Evolutionary conservation across 1,139 yeast genomes (phyloP).

Genomic region (Wickerhamiella pararugosa): DNA sequence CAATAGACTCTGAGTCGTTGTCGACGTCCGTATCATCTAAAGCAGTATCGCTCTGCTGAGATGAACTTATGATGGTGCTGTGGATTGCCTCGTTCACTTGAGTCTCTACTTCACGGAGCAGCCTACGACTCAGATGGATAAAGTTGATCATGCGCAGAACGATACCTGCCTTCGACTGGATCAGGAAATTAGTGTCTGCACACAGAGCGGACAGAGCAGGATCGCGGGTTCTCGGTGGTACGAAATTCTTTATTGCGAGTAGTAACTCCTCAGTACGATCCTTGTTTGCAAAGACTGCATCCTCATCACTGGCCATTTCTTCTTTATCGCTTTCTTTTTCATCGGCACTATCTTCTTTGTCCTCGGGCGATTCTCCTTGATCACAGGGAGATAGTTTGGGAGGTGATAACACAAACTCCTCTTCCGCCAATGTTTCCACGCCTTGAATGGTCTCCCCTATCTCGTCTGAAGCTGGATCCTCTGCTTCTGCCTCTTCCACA

Average conservation of each 20-base stretch:
- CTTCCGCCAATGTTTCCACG: not conserved
- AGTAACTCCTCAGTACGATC: not conserved
- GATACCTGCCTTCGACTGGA: constrained; percentile 55
- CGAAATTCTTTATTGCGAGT: constrained; percentile 34
- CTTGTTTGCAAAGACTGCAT: not conserved
- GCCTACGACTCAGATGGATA: constrained; percentile 60
- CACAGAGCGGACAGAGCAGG: constrained; percentile 48
- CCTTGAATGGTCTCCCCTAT: too few relatives aligned
- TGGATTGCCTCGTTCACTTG: constrained; percentile 53
- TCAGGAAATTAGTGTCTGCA: constrained; percentile 50
- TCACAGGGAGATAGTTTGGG: not conserved
- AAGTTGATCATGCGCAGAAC: constrained; percentile 66
- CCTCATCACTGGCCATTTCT: not conserved
- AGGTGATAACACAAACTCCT: not conserved
- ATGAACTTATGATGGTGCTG: constrained; percentile 29
- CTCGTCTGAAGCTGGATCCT: not conserved
- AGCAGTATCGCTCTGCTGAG: too few relatives aligned
- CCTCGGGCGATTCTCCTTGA: not conserved
- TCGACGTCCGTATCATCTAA: too few relatives aligned
- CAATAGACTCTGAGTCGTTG: too few relatives aligned
- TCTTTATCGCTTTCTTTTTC: not conserved
- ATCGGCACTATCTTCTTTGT: not conserved
- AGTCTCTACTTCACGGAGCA: constrained; percentile 67
- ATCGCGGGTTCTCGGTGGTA: constrained; percentile 41
- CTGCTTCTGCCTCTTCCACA: not conserved